Evolutionary conservation across 768 basidiomycete genomes (phyloP).

Genomic region (Dioszegia hungarica): DNA sequence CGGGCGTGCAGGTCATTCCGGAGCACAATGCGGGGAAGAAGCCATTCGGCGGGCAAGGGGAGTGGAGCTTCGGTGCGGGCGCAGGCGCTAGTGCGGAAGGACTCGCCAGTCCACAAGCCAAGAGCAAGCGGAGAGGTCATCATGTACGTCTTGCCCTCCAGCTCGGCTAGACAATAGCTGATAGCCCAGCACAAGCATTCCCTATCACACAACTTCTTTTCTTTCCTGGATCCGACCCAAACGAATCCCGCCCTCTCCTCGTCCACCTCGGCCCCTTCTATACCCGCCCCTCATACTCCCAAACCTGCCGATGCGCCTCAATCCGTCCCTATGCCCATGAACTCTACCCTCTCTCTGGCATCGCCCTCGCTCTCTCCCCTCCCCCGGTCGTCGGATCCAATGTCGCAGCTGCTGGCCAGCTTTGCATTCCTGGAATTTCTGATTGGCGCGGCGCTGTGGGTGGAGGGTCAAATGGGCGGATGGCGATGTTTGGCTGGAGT

Average conservation of each 20-base stretch:
- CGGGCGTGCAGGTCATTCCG: slow-evolving; percentile 45
- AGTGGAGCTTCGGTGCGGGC: slow-evolving; percentile 41
- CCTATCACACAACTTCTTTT: slow-evolving; percentile 89
- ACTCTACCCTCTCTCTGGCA: slow-evolving; percentile 12
- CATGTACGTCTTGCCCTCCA: slow-evolving; percentile 33
- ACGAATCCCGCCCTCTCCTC: slow-evolving; percentile 36
- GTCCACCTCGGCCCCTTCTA: not conserved
- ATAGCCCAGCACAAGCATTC: slow-evolving; percentile 78
- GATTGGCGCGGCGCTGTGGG: slow-evolving; percentile 65
- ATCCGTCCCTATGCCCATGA: slow-evolving; percentile 37
- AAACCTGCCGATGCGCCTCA: slow-evolving; percentile 27
- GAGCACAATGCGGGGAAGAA: slow-evolving; percentile 51
- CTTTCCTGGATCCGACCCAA: slow-evolving; percentile 72
- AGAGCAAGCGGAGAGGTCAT: slow-evolving; percentile 45
- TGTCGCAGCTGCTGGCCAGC: slow-evolving; percentile 23
- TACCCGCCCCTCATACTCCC: slow-evolving; percentile 8
- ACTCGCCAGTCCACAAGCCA: slow-evolving; percentile 17
- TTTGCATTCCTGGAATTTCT: slow-evolving; percentile 48
- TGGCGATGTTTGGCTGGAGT: slow-evolving; percentile 82
- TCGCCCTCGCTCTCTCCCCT: slow-evolving; percentile 21
- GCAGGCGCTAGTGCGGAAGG: slow-evolving; percentile 4
- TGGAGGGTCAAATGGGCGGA: slow-evolving; percentile 78
- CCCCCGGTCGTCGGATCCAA: slow-evolving; percentile 21
- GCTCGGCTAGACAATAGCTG: not conserved
- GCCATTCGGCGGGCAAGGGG: slow-evolving; percentile 60